A percentile compares a stretch with the other conserved stretches of the same genome.
These are phyloP conservation scores for Fusarium newnesense DNA, from an alignment of 2,329 filamentous ascomycete genomes.

Conservation along the genomic window DNA sequence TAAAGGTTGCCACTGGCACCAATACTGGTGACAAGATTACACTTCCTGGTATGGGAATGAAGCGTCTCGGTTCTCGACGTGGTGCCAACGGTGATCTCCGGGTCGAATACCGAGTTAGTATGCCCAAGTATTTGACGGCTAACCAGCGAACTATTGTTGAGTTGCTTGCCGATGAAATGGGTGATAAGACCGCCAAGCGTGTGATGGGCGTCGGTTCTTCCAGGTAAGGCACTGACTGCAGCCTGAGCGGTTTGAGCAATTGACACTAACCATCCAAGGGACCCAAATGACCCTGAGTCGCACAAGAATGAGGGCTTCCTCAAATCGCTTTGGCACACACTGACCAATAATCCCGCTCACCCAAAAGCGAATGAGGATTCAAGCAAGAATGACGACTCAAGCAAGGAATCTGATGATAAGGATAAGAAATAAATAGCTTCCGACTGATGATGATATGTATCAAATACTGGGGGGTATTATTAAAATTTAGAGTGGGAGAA, in stretches of 20 bases:
- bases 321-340: conserved; percentile 91
- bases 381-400: conserved; percentile 35
- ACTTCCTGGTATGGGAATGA: conserved; percentile 92
- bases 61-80: conserved; percentile 76
- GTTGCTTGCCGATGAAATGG: conserved; percentile 96
- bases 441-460: conserved; percentile 46
- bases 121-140: conserved; percentile 92
- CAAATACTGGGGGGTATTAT: conserved; percentile 34
- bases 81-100: conserved; percentile 81
- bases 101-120: conserved; percentile 93
- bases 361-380: conserved; percentile 48
- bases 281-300: conserved; percentile 52
- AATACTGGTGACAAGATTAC: conserved; percentile 93
- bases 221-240: conserved; percentile 42
- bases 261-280: conserved; percentile 22
- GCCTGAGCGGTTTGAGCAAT: background rate
- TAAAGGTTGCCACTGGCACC: conserved; percentile 91
- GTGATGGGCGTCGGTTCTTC: conserved; percentile 80
- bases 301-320: conserved; percentile 90
- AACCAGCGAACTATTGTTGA: conserved; percentile 95
- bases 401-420: conserved; percentile 44
- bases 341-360: conserved; percentile 79
- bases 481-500: conserved; percentile 41
- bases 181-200: conserved; percentile 88
- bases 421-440: conserved; percentile 49